Evolutionary conservation across 2,329 filamentous ascomycete genomes (phyloP).

Genomic region (Fusarium protoensiforme): DNA sequence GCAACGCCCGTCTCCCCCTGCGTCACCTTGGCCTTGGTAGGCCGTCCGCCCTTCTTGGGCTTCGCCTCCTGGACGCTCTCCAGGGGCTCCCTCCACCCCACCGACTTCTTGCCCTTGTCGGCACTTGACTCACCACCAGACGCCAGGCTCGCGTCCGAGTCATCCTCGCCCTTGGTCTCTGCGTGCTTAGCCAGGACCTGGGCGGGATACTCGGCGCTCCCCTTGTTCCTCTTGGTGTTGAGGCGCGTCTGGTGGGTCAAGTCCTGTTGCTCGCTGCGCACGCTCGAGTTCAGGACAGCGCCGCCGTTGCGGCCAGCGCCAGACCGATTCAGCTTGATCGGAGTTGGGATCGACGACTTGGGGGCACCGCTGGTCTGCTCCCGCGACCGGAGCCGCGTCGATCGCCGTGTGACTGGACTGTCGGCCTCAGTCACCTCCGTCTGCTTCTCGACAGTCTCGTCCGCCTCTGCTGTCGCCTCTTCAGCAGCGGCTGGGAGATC

Average conservation of each 20-base stretch:
- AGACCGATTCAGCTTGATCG: conserved; percentile 46
- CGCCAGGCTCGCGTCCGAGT: conserved; percentile 21
- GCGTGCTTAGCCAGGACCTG: conserved; percentile 47
- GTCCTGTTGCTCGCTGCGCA: conserved; percentile 48
- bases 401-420: conserved; percentile 43
- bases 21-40: conserved; percentile 38
- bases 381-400: conserved; percentile 46
- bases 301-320: conserved; percentile 39
- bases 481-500: conserved; percentile 14
- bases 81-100: conserved; percentile 50
- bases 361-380: conserved; percentile 16
- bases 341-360: conserved; percentile 50
- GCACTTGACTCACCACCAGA: conserved; percentile 22
- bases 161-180: conserved; percentile 36
- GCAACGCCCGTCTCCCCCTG: conserved; percentile 43
- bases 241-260: conserved; percentile 47
- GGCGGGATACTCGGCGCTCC: conserved; percentile 49
- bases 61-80: conserved; percentile 42
- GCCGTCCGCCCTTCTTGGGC: conserved; percentile 37
- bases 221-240: conserved; percentile 52
- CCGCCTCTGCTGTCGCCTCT: not conserved
- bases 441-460: conserved; percentile 3
- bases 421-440: conserved; percentile 22
- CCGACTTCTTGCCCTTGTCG: conserved; percentile 42
- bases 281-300: conserved; percentile 35